A percentile compares a stretch with the other conserved stretches of the same genome.
These are phyloP conservation scores for Coprinellus micaceus DNA, from an alignment of 768 basidiomycete genomes.

Conservation along the genomic window DNA sequence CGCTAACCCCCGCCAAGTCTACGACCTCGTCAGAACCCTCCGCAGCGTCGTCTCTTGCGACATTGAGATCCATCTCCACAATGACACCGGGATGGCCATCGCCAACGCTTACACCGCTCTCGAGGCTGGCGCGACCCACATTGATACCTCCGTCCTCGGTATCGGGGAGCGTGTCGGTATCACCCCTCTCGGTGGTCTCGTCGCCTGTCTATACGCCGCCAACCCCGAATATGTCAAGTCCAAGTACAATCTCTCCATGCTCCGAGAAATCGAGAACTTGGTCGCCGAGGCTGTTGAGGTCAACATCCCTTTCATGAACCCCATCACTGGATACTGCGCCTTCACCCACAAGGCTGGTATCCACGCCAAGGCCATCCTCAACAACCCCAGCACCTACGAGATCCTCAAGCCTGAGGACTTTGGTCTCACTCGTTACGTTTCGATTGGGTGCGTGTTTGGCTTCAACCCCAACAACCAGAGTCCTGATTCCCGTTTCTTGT, in stretches of 20 bases:
- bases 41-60: slow-evolving; percentile 96
- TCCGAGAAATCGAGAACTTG: slow-evolving; percentile 97
- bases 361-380: slow-evolving; percentile 95
- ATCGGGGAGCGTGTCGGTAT: slow-evolving; percentile 99
- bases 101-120: slow-evolving; percentile 98
- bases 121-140: slow-evolving; percentile 98
- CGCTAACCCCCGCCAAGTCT: slow-evolving; percentile 97
- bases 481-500: no score
- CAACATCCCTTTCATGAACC: slow-evolving; percentile 96
- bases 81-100: slow-evolving; percentile 98
- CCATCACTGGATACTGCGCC: slow-evolving; percentile 95
- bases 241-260: slow-evolving; percentile 98
- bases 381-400: slow-evolving; percentile 99
- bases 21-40: slow-evolving; percentile 94
- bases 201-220: slow-evolving; percentile 95
- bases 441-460: slow-evolving; percentile 67
- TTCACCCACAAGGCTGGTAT: slow-evolving; percentile 99
- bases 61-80: slow-evolving; percentile 97
- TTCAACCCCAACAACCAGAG: no score
- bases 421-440: slow-evolving; percentile 95
- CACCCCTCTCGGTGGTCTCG: slow-evolving; percentile 93
- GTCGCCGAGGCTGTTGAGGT: slow-evolving; percentile 99
- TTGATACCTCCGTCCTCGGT: slow-evolving; percentile 97
- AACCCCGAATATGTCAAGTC: slow-evolving; percentile 98
- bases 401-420: slow-evolving; percentile 99